These are phyloP conservation scores for Arxiozyma slooffiae DNA, from an alignment of 1,139 yeast species.

Conservation along the genomic window DNA sequence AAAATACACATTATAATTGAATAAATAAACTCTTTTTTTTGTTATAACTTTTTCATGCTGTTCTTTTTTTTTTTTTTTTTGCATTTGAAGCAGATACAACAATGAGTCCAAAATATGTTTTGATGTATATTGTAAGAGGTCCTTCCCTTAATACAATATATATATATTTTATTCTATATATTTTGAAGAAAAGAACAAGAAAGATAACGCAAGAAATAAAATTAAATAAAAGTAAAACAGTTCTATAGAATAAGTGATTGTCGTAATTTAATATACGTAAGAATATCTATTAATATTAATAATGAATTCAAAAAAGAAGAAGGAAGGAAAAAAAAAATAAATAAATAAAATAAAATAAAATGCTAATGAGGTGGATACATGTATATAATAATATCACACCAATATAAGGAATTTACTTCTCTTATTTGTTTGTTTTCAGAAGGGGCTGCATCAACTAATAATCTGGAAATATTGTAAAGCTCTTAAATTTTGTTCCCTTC, in stretches of 20 bases:
- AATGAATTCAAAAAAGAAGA: neutral
- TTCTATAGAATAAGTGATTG: neutral
- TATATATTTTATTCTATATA: neutral
- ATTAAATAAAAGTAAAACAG: neutral
- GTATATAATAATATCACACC: no score
- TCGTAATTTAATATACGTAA: neutral
- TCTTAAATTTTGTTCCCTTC: slow-evolving; percentile 9
- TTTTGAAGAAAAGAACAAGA: neutral
- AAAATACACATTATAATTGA: neutral
- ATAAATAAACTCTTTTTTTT: no score
- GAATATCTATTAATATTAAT: neutral
- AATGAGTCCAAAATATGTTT: no score
- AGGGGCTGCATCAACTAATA: neutral
- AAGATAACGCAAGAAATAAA: neutral
- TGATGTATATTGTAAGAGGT: no score
- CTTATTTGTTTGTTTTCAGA: no score
- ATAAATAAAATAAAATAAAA: neutral
- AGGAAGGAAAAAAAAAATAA: no score
- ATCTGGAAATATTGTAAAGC: slow-evolving; percentile 2
- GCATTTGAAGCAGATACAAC: no score
- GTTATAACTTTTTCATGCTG: neutral
- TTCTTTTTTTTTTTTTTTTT: neutral
- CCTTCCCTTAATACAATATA: no score
- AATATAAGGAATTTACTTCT: no score
- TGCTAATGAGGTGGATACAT: neutral